phyloP scores from a whole-genome alignment of 1,284 basidiomycete genomes.

The Malassezia globosa region DNA sequence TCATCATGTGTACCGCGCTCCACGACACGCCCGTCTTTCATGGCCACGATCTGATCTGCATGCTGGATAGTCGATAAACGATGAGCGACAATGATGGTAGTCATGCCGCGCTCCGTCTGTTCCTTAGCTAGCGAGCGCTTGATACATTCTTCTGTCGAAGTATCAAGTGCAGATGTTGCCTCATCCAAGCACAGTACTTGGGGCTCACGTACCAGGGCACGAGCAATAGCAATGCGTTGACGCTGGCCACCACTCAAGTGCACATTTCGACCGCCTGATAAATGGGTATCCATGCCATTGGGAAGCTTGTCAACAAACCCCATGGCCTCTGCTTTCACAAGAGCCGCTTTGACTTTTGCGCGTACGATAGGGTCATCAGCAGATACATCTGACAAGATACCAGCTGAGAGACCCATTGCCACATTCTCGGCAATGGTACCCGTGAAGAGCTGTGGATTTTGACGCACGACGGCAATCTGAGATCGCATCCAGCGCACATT shows the following conservation, averaged over 20 bases:
- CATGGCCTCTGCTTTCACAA: conserved; percentile 49
- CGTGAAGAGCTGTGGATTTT: conserved; percentile 48
- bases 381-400: conserved; percentile 17
- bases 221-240: conserved; percentile 41
- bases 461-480: conserved; percentile 49
- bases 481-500: conserved; percentile 49
- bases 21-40: conserved; percentile 33
- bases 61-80: conserved; percentile 41
- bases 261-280: conserved; percentile 47
- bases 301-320: conserved; percentile 47
- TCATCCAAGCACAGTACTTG: conserved; percentile 39
- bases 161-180: conserved; percentile 41
- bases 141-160: conserved; percentile 39
- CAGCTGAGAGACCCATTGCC: conserved; percentile 33
- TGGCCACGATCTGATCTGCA: conserved; percentile 40
- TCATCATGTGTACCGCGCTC: conserved; percentile 34
- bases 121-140: conserved; percentile 32
- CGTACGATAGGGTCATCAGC: conserved; percentile 22
- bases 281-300: conserved; percentile 46
- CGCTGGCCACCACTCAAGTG: conserved; percentile 42
- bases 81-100: conserved; percentile 40
- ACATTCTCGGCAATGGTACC: conserved; percentile 44
- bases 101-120: conserved; percentile 41
- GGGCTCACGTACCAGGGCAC: conserved; percentile 39
- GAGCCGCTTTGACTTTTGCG: conserved; percentile 38